phyloP scores from a whole-genome alignment of 176 grass and related monocot species.

The Carex parvula region DNA sequence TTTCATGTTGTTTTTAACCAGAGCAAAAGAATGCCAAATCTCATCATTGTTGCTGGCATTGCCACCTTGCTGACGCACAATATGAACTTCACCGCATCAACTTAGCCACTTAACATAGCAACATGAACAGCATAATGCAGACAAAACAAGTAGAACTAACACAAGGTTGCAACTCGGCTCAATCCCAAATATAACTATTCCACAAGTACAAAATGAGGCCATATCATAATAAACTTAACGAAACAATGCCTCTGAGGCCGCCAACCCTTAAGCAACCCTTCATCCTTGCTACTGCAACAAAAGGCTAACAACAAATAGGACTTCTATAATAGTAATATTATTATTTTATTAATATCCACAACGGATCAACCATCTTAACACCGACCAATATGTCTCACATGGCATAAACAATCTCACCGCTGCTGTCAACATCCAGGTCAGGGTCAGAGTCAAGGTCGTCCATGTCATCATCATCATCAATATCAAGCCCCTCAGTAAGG shows the following conservation, averaged over 20 bases:
- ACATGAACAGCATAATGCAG: constrained; percentile 8
- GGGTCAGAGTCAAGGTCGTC: constrained; percentile 75
- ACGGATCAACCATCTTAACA: not conserved
- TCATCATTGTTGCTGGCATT: not conserved
- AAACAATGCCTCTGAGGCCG: not conserved
- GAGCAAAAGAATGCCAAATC: not conserved
- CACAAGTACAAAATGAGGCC: constrained; percentile 13
- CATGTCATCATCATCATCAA: constrained; percentile 70
- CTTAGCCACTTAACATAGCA: not conserved
- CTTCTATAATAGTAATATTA: constrained; percentile 6
- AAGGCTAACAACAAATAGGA: constrained; percentile 19
- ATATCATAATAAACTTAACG: not conserved
- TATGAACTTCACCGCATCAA: not conserved
- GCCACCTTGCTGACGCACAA: not conserved
- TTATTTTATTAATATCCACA: constrained; percentile 23
- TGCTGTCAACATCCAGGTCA: constrained; percentile 55
- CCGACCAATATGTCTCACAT: constrained; percentile 29
- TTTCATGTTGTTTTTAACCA: not conserved
- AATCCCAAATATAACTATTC: constrained; percentile 23
- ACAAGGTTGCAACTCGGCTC: constrained; percentile 9
- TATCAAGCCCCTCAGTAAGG: constrained; percentile 38
- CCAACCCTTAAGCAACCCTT: not conserved
- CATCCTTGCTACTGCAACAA: constrained; percentile 3
- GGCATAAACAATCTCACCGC: constrained; percentile 52
- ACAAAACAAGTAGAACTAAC: not conserved